phyloP scores from a whole-genome alignment of 768 basidiomycete species.

The Kwoniella europaea region DNA sequence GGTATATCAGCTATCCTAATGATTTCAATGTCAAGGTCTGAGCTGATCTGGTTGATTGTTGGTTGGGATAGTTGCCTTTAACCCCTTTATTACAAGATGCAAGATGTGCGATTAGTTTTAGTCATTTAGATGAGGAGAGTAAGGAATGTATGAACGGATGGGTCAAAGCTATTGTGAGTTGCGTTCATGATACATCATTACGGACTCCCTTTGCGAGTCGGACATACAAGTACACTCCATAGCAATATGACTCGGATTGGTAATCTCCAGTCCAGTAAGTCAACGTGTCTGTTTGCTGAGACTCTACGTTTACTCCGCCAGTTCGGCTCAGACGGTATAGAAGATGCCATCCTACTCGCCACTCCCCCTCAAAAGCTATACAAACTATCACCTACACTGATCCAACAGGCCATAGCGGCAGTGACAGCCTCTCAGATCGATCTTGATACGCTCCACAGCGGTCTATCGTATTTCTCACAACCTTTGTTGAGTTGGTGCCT shows the following conservation, averaged over 20 bases:
- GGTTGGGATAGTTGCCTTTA: constrained; percentile 26
- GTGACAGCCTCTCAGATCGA: constrained; percentile 55
- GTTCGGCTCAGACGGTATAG: constrained; percentile 58
- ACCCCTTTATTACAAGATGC: constrained; percentile 37
- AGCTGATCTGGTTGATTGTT: constrained; percentile 8
- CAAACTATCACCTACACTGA: constrained; percentile 55
- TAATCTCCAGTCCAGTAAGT: too few species aligned
- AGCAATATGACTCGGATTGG: too few species aligned
- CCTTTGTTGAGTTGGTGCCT: constrained; percentile 59
- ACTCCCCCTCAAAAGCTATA: constrained; percentile 57
- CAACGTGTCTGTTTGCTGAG: too few species aligned
- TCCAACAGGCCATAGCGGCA: constrained; percentile 58
- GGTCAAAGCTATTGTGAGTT: constrained; percentile 53
- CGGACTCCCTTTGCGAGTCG: too few species aligned
- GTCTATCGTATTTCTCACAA: constrained; percentile 60
- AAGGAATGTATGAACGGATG: constrained; percentile 47
- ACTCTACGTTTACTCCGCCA: constrained; percentile 6
- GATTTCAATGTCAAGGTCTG: neutral
- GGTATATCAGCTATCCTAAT: constrained; percentile 18
- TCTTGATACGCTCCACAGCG: constrained; percentile 57
- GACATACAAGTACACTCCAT: too few species aligned
- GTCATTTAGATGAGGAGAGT: constrained; percentile 31
- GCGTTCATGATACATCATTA: too few species aligned
- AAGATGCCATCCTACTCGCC: constrained; percentile 52
- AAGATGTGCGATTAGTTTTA: constrained; percentile 24